Conservation (phyloP, 306 rosid species). For the Ceratonia siliqua region DNA sequence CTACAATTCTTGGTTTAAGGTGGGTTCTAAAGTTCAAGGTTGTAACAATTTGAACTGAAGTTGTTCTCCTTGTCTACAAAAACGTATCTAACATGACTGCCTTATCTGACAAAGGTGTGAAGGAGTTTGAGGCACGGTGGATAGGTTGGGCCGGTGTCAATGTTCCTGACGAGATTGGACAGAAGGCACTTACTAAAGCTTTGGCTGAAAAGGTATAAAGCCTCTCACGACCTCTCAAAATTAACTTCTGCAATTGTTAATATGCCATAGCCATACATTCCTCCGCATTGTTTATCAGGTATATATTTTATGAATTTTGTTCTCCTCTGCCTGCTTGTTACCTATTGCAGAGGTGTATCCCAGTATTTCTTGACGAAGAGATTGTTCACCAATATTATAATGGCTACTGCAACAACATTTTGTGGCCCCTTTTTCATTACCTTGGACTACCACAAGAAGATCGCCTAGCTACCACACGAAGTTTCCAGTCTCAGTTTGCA, state of each 20-base stretch:
- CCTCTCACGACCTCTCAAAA: neutral
- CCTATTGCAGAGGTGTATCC: conserved; percentile 73
- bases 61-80: conserved; percentile 21
- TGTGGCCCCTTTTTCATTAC: conserved; percentile 96
- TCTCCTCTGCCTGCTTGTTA: conserved; percentile 27
- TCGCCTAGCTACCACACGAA: conserved; percentile 92
- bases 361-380: conserved; percentile 92
- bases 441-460: conserved; percentile 97
- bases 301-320: conserved; percentile 1
- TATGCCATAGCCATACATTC: neutral
- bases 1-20: conserved; percentile 19
- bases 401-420: conserved; percentile 89
- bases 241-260: neutral
- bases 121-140: conserved; percentile 88
- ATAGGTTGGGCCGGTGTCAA: conserved; percentile 98
- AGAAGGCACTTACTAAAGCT: conserved; percentile 81
- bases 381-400: conserved; percentile 90
- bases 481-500: conserved; percentile 88
- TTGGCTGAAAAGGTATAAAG: conserved; percentile 75
- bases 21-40: neutral
- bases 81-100: conserved; percentile 25
- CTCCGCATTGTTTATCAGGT: conserved; percentile 12
- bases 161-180: conserved; percentile 85
- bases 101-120: conserved; percentile 63
- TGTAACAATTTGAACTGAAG: neutral